Conservation (phyloP, 129 eudicot species). For the Saussurea involucrata region DNA sequence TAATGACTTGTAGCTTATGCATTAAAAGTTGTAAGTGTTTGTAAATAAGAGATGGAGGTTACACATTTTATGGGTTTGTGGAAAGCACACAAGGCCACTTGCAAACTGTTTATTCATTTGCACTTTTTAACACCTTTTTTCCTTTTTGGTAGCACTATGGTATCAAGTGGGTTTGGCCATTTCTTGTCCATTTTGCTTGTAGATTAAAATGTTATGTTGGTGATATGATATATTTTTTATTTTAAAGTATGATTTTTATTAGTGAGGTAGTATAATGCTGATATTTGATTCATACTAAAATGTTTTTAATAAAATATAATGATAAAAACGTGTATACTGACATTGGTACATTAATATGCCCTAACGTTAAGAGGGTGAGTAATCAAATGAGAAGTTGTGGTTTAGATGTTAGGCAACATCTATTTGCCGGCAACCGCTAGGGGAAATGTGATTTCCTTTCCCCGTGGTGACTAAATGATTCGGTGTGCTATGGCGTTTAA, state of each 20-base stretch:
- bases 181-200: slow-evolving; percentile 13
- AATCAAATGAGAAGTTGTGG: background rate
- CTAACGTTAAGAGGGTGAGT: background rate
- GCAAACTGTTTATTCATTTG: slow-evolving; percentile 28
- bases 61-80: slow-evolving; percentile 29
- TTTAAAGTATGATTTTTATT: background rate
- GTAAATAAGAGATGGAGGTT: slow-evolving; percentile 3
- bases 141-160: slow-evolving; percentile 32
- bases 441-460: background rate
- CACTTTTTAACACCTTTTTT: slow-evolving; percentile 33
- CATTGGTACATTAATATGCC: background rate
- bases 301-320: background rate
- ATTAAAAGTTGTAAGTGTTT: background rate
- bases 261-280: background rate
- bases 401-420: background rate
- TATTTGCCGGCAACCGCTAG: background rate
- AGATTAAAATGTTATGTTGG: background rate
- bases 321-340: background rate
- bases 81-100: slow-evolving; percentile 34
- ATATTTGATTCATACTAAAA: background rate
- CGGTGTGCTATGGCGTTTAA: background rate
- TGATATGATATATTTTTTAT: background rate
- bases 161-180: slow-evolving; percentile 36
- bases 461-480: background rate
- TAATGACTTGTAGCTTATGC: background rate